Evolutionary conservation across 23 red algal species (phyloP).

Genomic region (Chondrus crispus): DNA sequence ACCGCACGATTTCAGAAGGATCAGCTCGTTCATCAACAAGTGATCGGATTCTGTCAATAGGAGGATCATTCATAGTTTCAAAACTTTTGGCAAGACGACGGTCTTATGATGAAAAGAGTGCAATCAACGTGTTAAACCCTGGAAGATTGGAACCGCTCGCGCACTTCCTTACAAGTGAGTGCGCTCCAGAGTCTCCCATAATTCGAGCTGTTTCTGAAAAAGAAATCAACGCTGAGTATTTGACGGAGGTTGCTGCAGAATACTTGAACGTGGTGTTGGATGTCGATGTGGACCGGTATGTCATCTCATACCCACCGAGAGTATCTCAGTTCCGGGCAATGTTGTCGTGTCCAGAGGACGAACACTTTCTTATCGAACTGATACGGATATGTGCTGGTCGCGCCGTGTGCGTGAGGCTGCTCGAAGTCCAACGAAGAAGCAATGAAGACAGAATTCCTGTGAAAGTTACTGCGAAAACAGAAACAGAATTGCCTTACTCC

Average conservation of each 20-base stretch:
- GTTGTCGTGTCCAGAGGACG: not conserved
- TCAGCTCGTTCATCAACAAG: not conserved
- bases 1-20: no score
- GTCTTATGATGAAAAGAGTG: not conserved
- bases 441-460: not conserved
- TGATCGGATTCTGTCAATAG: not conserved
- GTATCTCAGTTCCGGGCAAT: not conserved
- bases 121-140: not conserved
- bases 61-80: not conserved
- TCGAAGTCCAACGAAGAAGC: not conserved
- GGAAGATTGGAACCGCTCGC: not conserved
- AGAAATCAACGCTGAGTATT: not conserved
- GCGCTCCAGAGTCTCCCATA: conserved; percentile 7
- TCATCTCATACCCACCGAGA: conserved; percentile 3
- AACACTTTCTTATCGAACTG: not conserved
- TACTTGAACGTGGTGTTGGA: conserved; percentile 19
- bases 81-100: not conserved
- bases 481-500: not conserved
- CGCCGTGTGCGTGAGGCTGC: not conserved
- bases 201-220: not conserved
- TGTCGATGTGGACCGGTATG: not conserved
- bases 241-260: conserved; percentile 5
- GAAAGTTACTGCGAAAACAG: not conserved
- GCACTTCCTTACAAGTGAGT: conserved; percentile 11
- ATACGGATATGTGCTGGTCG: not conserved